A percentile compares a stretch with the other conserved stretches of the same genome.
phyloP scores from a whole-genome alignment of 192 early-diverging fungal genomes.

The Thoreauomyces humboldtii region DNA sequence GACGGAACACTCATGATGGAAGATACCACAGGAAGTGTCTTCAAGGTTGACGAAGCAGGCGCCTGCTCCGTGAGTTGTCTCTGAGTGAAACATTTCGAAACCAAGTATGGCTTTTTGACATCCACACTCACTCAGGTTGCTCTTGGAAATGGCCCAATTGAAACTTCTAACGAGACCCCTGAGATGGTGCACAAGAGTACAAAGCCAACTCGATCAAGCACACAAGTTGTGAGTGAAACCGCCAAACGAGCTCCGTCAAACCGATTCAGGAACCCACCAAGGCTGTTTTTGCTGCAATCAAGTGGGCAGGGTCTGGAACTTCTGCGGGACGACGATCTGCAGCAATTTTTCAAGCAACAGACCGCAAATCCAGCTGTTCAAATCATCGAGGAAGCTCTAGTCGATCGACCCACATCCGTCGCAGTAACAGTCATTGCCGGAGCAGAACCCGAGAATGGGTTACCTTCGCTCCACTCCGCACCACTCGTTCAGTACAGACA shows the following conservation, averaged over 20 bases:
- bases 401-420: neutral
- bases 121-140: too few relatives aligned
- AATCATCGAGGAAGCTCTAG: constrained; percentile 33
- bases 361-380: constrained; percentile 14
- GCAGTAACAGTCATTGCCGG: constrained; percentile 4
- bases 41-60: constrained; percentile 3
- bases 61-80: neutral
- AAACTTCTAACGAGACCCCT: too few relatives aligned
- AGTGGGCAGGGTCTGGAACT: constrained; percentile 35
- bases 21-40: constrained; percentile 19
- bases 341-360: constrained; percentile 28
- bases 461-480: too few relatives aligned
- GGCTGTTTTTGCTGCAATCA: constrained; percentile 33
- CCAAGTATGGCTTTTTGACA: too few relatives aligned
- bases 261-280: constrained; percentile 26
- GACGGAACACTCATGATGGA: constrained; percentile 22
- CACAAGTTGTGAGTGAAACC: neutral
- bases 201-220: neutral
- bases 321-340: constrained; percentile 38
- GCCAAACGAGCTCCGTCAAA: neutral
- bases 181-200: neutral
- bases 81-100: too few relatives aligned
- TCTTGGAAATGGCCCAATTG: too few relatives aligned
- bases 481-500: too few relatives aligned
- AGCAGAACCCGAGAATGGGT: too few relatives aligned